phyloP scores from a whole-genome alignment of 768 basidiomycete genomes.

The Lyophyllum decastes region DNA sequence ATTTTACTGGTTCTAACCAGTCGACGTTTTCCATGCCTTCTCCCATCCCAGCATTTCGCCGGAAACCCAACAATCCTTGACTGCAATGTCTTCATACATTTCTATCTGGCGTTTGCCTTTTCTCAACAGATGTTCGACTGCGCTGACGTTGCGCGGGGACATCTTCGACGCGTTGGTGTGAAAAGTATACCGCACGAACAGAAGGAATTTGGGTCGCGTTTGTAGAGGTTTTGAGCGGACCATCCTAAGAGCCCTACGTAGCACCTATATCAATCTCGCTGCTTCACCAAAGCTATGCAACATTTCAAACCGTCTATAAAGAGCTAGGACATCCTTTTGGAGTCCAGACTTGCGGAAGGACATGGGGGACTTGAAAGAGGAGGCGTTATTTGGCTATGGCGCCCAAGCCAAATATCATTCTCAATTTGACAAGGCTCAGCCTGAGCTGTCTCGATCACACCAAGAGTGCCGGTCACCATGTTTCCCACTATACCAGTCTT shows the following conservation, averaged over 20 bases:
- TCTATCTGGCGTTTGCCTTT: slow-evolving; percentile 69
- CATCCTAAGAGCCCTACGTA: slow-evolving; percentile 72
- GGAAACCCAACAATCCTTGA: slow-evolving; percentile 78
- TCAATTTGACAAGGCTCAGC: slow-evolving; percentile 1
- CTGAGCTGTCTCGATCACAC: neutral
- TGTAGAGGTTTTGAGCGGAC: slow-evolving; percentile 62
- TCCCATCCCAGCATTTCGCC: slow-evolving; percentile 72
- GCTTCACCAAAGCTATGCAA: neutral
- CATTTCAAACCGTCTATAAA: slow-evolving; percentile 41
- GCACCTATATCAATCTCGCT: neutral
- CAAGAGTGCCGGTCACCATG: slow-evolving; percentile 15
- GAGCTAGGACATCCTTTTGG: slow-evolving; percentile 52
- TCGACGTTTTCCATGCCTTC: slow-evolving; percentile 22
- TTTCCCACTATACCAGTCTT: slow-evolving; percentile 31
- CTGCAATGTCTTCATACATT: slow-evolving; percentile 62
- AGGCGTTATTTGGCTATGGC: slow-evolving; percentile 7
- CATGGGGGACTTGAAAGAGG: slow-evolving; percentile 17
- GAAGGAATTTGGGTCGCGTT: slow-evolving; percentile 63
- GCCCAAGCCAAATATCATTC: slow-evolving; percentile 9
- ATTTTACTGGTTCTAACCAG: neutral
- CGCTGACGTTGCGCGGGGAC: slow-evolving; percentile 65
- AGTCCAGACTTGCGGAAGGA: slow-evolving; percentile 40
- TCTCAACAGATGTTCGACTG: slow-evolving; percentile 77
- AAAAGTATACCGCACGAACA: slow-evolving; percentile 72
- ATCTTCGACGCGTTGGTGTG: slow-evolving; percentile 60